Conservation (phyloP, 805 yeast genomes). For the Cyberlindnera misumaiensis region DNA sequence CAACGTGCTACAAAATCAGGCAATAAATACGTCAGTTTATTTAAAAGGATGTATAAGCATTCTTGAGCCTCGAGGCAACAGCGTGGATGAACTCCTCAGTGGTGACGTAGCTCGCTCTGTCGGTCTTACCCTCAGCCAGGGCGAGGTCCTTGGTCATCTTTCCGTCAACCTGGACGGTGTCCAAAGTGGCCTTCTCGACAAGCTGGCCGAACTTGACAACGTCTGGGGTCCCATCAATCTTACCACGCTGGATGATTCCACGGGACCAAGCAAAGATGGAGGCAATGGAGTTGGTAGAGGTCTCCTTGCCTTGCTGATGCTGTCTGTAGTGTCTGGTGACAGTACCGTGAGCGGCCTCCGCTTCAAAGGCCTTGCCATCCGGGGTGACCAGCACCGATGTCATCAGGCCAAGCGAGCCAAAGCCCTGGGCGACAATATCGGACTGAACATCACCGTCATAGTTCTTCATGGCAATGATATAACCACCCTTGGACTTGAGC, state of each 20-base stretch:
- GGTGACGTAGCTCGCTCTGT: constrained; percentile 74
- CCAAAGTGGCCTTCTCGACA: constrained; percentile 78
- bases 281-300: constrained; percentile 95
- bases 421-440: constrained; percentile 96
- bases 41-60: constrained; percentile 9
- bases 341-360: constrained; percentile 99
- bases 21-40: not conserved
- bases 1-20: not conserved
- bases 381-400: constrained; percentile 96
- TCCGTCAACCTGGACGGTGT: constrained; percentile 76
- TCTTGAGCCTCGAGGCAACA: constrained; percentile 58
- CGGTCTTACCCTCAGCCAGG: constrained; percentile 79
- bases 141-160: constrained; percentile 97
- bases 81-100: constrained; percentile 88
- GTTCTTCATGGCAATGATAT: constrained; percentile 91
- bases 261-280: constrained; percentile 96
- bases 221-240: constrained; percentile 77
- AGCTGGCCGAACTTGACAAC: constrained; percentile 73
- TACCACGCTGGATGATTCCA: constrained; percentile 90
- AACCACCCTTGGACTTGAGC: constrained; percentile 94
- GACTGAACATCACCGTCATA: constrained; percentile 98
- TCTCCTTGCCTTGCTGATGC: constrained; percentile 94
- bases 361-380: constrained; percentile 91
- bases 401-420: constrained; percentile 95
- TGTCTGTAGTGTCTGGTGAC: constrained; percentile 96